Conservation (phyloP, 2,329 filamentous ascomycete species). For the Boeremia lycopersici region DNA sequence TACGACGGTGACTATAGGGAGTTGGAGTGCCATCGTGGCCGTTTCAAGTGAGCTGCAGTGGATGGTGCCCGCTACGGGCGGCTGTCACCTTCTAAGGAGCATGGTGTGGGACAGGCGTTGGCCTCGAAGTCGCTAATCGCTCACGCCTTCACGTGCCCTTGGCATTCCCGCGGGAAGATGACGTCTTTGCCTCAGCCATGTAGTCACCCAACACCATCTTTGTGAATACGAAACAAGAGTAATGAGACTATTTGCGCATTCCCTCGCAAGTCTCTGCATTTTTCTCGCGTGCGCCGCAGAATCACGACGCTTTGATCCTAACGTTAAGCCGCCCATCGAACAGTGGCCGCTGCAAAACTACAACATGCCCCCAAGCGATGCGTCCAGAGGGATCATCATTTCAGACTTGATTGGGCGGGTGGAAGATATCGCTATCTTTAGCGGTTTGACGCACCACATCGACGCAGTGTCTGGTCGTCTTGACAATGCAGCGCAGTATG, state of each 20-base stretch:
- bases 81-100: conserved; percentile 20
- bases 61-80: conserved; percentile 24
- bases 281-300: conserved; percentile 40
- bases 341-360: conserved; percentile 38
- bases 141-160: conserved; percentile 43
- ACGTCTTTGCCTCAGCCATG: conserved; percentile 37
- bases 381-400: conserved; percentile 64
- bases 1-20: conserved; percentile 44
- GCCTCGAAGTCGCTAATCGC: conserved; percentile 22
- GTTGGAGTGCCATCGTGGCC: conserved; percentile 28
- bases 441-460: conserved; percentile 78
- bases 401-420: conserved; percentile 84
- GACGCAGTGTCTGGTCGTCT: conserved; percentile 71
- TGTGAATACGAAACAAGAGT: conserved; percentile 13
- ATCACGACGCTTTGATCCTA: conserved; percentile 39
- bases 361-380: conserved; percentile 40
- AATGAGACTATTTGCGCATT: conserved; percentile 41
- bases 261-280: conserved; percentile 37
- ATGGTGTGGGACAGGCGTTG: conserved; percentile 17
- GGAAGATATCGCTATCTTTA: conserved; percentile 81
- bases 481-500: conserved; percentile 69
- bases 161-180: conserved; percentile 38
- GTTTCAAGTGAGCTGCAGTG: background rate
- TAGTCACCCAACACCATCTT: conserved; percentile 17
- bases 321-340: conserved; percentile 37